Evolutionary conservation across 139 green algal species (phyloP).

Genomic region (Chlorella vulgaris): DNA sequence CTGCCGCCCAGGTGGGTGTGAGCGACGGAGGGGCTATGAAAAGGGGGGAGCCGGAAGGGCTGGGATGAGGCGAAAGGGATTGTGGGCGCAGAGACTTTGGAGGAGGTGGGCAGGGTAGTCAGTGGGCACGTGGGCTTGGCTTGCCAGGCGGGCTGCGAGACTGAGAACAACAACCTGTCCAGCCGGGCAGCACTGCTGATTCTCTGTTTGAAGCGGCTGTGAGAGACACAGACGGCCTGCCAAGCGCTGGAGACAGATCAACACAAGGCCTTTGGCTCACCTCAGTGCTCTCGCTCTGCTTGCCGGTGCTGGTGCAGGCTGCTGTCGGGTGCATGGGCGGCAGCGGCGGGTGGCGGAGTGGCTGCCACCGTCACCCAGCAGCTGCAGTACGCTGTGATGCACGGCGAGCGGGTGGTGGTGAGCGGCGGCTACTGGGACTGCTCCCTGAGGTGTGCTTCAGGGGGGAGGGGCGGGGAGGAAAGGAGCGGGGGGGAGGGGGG

Average conservation of each 20-base stretch:
- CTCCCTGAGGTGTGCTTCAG: conserved; percentile 27
- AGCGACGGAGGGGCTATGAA: not conserved
- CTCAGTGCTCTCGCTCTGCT: not conserved
- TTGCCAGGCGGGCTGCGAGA: no score
- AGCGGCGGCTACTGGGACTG: conserved; percentile 67
- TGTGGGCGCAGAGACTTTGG: no score
- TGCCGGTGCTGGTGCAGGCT: conserved; percentile 21
- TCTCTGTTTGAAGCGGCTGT: no score
- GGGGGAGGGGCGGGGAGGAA: no score
- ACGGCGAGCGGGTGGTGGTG: conserved; percentile 38
- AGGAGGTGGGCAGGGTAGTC: no score
- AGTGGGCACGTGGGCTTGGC: no score
- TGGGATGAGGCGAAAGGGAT: not conserved
- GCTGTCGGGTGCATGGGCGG: conserved; percentile 44
- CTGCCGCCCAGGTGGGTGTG: conserved; percentile 27
- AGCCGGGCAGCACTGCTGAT: no score
- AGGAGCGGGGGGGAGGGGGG: no score
- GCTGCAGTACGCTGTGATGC: conserved; percentile 49
- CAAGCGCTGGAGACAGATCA: no score
- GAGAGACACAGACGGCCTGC: no score
- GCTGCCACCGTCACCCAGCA: not conserved
- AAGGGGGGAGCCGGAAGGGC: not conserved
- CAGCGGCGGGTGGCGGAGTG: conserved; percentile 14
- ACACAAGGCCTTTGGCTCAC: no score
- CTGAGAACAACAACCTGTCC: no score